A percentile compares a stretch with the other conserved stretches of the same genome.
Evolutionary conservation across 371 early-diverging fungal genomes (phyloP).

Genomic region (Syncephalis plumigaleata): DNA sequence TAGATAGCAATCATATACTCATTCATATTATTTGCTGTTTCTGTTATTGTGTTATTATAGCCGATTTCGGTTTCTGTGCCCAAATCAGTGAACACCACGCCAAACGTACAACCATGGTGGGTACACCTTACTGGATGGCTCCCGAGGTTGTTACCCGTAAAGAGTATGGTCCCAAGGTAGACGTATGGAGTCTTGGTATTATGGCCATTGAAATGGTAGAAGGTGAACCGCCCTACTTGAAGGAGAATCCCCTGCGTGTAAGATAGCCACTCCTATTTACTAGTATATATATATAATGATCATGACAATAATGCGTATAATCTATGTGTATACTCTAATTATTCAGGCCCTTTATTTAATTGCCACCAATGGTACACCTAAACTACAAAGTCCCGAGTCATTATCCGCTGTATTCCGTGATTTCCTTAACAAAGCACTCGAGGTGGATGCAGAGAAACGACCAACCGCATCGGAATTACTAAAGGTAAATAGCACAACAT

Average conservation of each 20-base stretch:
- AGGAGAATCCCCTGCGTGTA: conserved; percentile 71
- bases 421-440: conserved; percentile 66
- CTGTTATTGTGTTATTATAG: conserved; percentile 11
- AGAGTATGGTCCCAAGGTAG: conserved; percentile 88
- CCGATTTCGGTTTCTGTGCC: conserved; percentile 93
- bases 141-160: conserved; percentile 88
- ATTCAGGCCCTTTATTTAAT: conserved; percentile 72
- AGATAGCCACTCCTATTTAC: not conserved
- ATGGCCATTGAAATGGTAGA: conserved; percentile 89
- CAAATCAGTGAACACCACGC: conserved; percentile 61
- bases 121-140: conserved; percentile 93
- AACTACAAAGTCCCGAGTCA: conserved; percentile 72
- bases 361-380: conserved; percentile 92
- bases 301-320: too few relatives aligned
- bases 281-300: too few relatives aligned
- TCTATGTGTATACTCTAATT: not conserved
- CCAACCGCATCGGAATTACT: conserved; percentile 67
- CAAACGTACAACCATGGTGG: conserved; percentile 83
- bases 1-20: not conserved
- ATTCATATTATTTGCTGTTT: not conserved
- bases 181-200: conserved; percentile 96
- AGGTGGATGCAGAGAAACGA: conserved; percentile 72
- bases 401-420: conserved; percentile 61
- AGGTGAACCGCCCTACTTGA: conserved; percentile 89
- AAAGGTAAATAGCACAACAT: conserved; percentile 14